Evolutionary conservation across 192 early-diverging fungal species (phyloP).

Genomic region (Backusella tuberculispora): DNA sequence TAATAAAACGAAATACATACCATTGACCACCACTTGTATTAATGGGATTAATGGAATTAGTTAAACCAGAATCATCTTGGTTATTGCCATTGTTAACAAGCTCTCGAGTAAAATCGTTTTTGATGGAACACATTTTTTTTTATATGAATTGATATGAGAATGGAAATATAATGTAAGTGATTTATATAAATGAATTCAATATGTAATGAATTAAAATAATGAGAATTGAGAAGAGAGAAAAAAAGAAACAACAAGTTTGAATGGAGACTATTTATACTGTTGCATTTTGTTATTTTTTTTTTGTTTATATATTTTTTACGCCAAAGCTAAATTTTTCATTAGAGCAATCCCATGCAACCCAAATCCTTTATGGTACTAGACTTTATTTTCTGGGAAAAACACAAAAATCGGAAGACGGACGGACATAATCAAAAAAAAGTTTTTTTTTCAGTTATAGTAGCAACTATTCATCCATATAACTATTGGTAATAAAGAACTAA

Average conservation of each 20-base stretch:
- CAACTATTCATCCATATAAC: too few species aligned
- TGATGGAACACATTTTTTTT: not conserved
- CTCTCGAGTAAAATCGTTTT: not conserved
- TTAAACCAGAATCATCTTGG: not conserved
- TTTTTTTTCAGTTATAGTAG: not conserved
- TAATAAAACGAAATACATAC: not conserved
- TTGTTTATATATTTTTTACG: slow-evolving; percentile 6
- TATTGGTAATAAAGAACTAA: not conserved
- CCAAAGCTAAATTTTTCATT: not conserved
- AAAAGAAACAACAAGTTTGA: too few species aligned
- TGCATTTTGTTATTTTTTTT: not conserved
- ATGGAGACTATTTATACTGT: too few species aligned
- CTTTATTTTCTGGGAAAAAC: not conserved
- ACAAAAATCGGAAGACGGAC: not conserved
- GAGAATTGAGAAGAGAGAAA: too few species aligned
- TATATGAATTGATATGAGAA: not conserved
- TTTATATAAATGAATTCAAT: too few species aligned
- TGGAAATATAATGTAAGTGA: too few species aligned
- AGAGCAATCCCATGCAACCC: not conserved
- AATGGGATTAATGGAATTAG: not conserved
- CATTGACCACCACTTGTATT: slow-evolving; percentile 11
- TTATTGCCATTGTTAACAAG: slow-evolving; percentile 5
- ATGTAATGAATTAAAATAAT: too few species aligned
- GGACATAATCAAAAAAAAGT: not conserved
- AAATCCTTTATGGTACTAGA: not conserved